These are phyloP conservation scores for Candida oleophila DNA, from an alignment of 805 yeast genomes.

Conservation along the genomic window DNA sequence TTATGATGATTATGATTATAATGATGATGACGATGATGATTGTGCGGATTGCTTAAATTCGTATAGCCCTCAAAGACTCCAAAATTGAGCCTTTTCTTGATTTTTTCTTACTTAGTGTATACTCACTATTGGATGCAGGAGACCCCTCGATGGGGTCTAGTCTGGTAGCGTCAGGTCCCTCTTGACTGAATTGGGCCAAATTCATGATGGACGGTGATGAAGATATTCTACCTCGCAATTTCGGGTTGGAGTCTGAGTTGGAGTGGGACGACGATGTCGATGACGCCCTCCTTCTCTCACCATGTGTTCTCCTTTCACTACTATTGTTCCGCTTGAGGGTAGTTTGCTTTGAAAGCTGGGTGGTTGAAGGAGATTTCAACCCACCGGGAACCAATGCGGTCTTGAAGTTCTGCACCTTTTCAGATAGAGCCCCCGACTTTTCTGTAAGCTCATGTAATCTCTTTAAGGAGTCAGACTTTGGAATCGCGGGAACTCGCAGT, in stretches of 20 bases:
- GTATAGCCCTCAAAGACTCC: slow-evolving; percentile 2
- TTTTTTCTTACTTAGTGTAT: not conserved
- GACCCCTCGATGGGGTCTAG: slow-evolving; percentile 9
- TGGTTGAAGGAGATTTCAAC: slow-evolving; percentile 23
- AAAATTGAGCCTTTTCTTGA: slow-evolving; percentile 1
- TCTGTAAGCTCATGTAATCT: slow-evolving; percentile 29
- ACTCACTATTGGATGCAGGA: not conserved
- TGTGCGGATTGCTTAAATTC: no score
- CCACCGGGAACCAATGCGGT: slow-evolving; percentile 7
- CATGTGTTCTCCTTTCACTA: slow-evolving; percentile 3
- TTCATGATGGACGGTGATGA: slow-evolving; percentile 9
- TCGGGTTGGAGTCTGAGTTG: not conserved
- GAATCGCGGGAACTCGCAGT: slow-evolving; percentile 8
- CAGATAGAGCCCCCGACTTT: slow-evolving; percentile 14
- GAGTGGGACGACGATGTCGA: not conserved
- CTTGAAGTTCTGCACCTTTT: slow-evolving; percentile 8
- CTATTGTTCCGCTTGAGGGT: slow-evolving; percentile 2
- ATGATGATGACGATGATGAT: no score
- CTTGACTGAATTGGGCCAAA: slow-evolving; percentile 6
- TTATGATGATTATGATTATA: no score
- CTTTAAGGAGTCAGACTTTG: slow-evolving; percentile 29
- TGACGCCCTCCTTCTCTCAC: not conserved
- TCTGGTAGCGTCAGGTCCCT: not conserved
- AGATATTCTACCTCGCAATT: slow-evolving; percentile 6
- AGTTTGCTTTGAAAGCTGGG: slow-evolving; percentile 8